Evolutionary conservation across 768 basidiomycete species (phyloP), one percentile per base, ranked within the genome.

Genomic region (Psilocybe subaeruginosa): DNA sequence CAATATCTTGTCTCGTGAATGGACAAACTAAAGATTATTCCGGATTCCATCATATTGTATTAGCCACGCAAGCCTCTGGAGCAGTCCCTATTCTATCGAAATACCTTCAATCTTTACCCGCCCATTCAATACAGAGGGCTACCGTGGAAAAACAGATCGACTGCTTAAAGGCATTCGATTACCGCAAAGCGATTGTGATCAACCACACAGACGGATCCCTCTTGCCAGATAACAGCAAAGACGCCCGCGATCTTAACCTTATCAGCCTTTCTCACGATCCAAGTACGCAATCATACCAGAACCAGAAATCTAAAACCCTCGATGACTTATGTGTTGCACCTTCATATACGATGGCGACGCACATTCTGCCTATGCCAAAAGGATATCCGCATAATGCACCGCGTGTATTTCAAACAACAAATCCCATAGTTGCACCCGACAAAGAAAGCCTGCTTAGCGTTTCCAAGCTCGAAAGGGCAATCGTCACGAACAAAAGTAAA

Each of bases 11-110:
- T 54, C 59, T 69, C 39, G 72, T 72, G 43, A 62, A 69, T 19
- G 69, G 72, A 16, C 69, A 74, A 4, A 41, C 64, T 8, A 64
- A 58, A 16, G 69, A 72, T 1, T 72, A 78, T 63, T 37, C 65
- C 5, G 87, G 85, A 6, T 92, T 92, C 67, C 80, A 84, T 52
- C 87, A 89, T 68, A 73, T 94, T 59, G 74, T 92, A 5, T 78
- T 92, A 52, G 91, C 89, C 4, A 92, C 91, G 0, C 90, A 92
- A 70, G 91, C 91, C 5, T 83, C 83, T 51, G 82, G 84, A 30
- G 90, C 88, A 12, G 72, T 77, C 12, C 77, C 79, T 4, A 73
- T 92, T 4, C 73, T 92, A 12, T 70, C 73, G 0, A 77, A 78
- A 0, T 87, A 85, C 63, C 69, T 74, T 1, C 62, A 76, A 12